Evolutionary conservation across 2,329 filamentous ascomycete genomes (phyloP), one percentile per base, ranked within the genome.

Genomic region (Ophiosphaerella narmari): DNA sequence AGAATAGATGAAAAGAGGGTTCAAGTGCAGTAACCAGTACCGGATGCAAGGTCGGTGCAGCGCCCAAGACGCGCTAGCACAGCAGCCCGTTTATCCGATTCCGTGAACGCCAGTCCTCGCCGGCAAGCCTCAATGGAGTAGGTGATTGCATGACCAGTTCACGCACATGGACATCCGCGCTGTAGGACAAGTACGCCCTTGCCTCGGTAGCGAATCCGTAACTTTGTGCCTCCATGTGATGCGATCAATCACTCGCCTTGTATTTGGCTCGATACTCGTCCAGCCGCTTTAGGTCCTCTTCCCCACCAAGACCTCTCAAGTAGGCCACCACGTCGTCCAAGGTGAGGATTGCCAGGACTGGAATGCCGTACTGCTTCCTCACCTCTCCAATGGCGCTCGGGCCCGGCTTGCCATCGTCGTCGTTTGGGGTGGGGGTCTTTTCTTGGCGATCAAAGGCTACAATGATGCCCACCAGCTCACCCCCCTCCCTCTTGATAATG

Each of bases 391-490:
- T 90, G 13, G 92, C 91, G 70, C 91, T 96, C 29, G 84, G 84
- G 63, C 86, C 84, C 24, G 84, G 82, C 74, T 83, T 84, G 39
- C 81, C 83, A 63, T 90, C 88, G 56, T 90, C 88, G 18, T 76
- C 76, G 36, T 60, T 71, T 63, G 74, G 67, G 72, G 78, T 76
- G 57, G 86, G 87, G 50, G 91, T 83, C 77, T 89, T 92, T 82
- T 95, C 90, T 80, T 88, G 88, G 52, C 93, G 83, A 75, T 97
- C 91, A 60, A 97, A 81, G 3, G 92, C 89, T 29, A 99, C 89
- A 16, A 97, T 83, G 49, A 97, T 92, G 26, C 91, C 93, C 3
- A 88, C 89, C 18, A 97, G 85, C 43, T 83, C 84, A 1, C 93
- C 94, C 2, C 93, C 94, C 71, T 96, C 88, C 63, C 85, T 85